Evolutionary conservation across 2,329 filamentous ascomycete genomes (phyloP).

Genomic region (Fusarium papillatum): DNA sequence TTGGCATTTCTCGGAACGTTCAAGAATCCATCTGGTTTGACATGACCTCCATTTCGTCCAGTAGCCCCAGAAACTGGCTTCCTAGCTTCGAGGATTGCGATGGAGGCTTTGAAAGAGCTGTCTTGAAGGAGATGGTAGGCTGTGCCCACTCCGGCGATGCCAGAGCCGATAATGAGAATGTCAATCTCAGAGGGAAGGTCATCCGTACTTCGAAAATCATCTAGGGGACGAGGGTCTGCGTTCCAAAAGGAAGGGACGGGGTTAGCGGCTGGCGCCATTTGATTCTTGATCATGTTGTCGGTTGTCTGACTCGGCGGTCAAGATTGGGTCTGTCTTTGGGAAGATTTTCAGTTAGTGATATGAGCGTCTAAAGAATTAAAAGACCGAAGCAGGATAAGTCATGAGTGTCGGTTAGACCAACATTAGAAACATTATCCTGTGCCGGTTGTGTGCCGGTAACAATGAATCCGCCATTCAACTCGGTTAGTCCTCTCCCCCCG

Average conservation of each 20-base stretch:
- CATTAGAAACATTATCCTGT: not conserved
- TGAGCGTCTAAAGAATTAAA: slow-evolving; percentile 51
- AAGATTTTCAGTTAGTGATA: slow-evolving; percentile 56
- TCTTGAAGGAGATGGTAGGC: not conserved
- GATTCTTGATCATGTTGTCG: slow-evolving; percentile 51
- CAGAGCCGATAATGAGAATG: not conserved
- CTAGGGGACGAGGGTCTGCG: not conserved
- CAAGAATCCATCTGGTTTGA: slow-evolving; percentile 35
- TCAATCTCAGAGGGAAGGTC: not conserved
- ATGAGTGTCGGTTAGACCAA: not conserved
- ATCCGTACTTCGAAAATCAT: not conserved
- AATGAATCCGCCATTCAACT: not conserved
- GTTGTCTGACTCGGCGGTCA: slow-evolving; percentile 43
- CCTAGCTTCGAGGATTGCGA: slow-evolving; percentile 51
- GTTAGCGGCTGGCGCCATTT: slow-evolving; percentile 5
- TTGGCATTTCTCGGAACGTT: slow-evolving; percentile 32
- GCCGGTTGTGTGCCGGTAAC: slow-evolving; percentile 1
- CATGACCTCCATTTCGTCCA: slow-evolving; percentile 50
- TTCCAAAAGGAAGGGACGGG: not conserved
- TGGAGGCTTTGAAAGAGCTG: slow-evolving; percentile 20
- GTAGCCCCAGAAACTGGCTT: slow-evolving; percentile 52
- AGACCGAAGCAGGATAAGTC: slow-evolving; percentile 48
- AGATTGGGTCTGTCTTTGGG: not conserved
- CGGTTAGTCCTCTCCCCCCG: not conserved
- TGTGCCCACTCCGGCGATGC: not conserved